Base-by-base conservation (phyloP, 441 rosid species). In the Erodium texanum region DNA sequence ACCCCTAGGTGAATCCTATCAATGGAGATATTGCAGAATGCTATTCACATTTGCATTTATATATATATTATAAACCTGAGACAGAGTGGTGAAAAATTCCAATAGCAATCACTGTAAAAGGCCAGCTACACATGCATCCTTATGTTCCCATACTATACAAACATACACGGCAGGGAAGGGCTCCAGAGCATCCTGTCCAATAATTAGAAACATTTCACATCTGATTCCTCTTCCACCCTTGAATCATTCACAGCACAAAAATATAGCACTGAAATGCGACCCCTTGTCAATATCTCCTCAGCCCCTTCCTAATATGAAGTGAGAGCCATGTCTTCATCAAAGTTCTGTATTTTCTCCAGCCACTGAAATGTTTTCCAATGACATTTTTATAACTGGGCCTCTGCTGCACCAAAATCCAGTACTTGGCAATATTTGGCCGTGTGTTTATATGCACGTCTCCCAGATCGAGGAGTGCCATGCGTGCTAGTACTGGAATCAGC, bases 341-440 rank as follows among this genome's bases (percentile, higher is more conserved):
- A 58, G 96, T 89, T 74, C 67, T 85, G 80, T 86, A 80, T 78
- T 72, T 90, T 79, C 87, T 90, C 98, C 97, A 90, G 10, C 96
- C 96, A 62, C 69, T 69, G 64, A 90, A 93, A 74, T 89, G 83
- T 74, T 81, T 90, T 6, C 96, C 96, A 48, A 87, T 80, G 2
- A 89, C 97, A 69, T 71, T 84, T 63, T 81, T 82, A 64, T 87
- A 93, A 71, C 93, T 86, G 24, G 91, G 88, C 77, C 97, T 82
- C 73, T 75, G 78, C 77, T 67, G 84, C 78, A 83, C 91, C 80
- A 80, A 1, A 45, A 48, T 52, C 98, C 98, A 90, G 77, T 93
- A 90, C 70, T 71, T 77, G 0, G 86, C 85, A n/a, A 90, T 80
- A 59, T 77, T 89, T 22, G 80, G 89, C 77, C 97, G 86, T 73